These are phyloP conservation scores for Ecytonucleospora hepatopenaei DNA, from an alignment of 371 early-diverging fungal genomes.

Conservation along the genomic window DNA sequence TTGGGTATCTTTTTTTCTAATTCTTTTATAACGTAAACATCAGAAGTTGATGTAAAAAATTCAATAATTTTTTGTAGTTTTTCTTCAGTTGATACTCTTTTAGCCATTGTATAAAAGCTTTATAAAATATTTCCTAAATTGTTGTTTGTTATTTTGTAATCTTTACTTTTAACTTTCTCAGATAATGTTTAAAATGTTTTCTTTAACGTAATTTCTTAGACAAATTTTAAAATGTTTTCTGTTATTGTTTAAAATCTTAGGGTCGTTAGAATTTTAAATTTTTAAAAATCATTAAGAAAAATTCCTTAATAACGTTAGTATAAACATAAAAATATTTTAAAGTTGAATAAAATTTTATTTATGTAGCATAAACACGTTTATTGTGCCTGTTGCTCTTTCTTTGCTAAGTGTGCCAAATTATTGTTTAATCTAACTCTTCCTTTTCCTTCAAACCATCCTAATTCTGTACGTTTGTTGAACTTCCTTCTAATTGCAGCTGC, in stretches of 20 bases:
- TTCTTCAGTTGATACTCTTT: constrained; percentile 17
- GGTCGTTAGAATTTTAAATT: too few relatives aligned
- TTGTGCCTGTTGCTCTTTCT: not conserved
- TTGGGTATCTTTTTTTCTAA: constrained; percentile 75
- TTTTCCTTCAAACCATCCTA: constrained; percentile 53
- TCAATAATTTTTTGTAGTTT: constrained; percentile 15
- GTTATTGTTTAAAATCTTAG: not conserved
- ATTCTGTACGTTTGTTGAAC: constrained; percentile 83
- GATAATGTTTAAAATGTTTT: not conserved
- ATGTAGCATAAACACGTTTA: not conserved
- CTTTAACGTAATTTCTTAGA: not conserved
- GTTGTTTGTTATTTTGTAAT: too few relatives aligned
- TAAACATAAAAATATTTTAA: not conserved
- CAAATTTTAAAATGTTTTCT: not conserved
- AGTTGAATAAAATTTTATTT: not conserved
- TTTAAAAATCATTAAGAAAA: too few relatives aligned
- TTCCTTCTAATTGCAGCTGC: constrained; percentile 89
- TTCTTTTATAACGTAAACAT: constrained; percentile 68
- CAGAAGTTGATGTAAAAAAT: constrained; percentile 10
- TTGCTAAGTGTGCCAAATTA: not conserved
- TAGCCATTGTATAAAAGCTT: constrained; percentile 9
- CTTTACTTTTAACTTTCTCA: not conserved
- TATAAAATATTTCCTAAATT: not conserved
- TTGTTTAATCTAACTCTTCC: constrained; percentile 54
- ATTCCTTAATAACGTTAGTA: too few relatives aligned